phyloP scores from a whole-genome alignment of 169 alveolate species.

The Plasmodium fragile region DNA sequence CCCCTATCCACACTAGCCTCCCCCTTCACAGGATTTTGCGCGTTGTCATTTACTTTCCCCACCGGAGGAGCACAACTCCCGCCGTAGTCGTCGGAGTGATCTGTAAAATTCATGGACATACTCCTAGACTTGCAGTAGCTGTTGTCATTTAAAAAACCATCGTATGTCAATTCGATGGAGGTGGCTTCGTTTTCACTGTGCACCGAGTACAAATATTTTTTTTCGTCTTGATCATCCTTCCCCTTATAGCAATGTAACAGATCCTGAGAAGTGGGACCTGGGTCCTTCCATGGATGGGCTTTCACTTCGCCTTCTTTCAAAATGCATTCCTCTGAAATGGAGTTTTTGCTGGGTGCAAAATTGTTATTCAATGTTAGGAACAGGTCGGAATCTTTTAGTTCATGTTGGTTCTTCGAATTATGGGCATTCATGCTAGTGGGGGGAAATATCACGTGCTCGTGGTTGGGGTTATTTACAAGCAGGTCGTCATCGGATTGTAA shows the following conservation, averaged over 20 bases:
- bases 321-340: background rate
- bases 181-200: conserved; percentile 3
- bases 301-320: background rate
- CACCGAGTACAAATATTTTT: background rate
- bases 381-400: conserved; percentile 9
- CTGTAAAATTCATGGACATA: conserved; percentile 29
- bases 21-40: background rate
- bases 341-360: conserved; percentile 9
- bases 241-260: background rate
- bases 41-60: background rate
- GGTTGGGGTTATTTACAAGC: background rate
- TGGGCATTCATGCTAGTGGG: background rate
- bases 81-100: background rate
- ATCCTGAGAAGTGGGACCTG: background rate
- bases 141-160: conserved; percentile 15
- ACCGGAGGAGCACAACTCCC: background rate
- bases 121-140: conserved; percentile 18
- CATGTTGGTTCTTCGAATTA: background rate
- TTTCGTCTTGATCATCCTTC: background rate
- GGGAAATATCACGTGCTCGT: background rate
- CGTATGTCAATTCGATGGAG: conserved; percentile 27
- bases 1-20: background rate
- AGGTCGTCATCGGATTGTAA: background rate
- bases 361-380: conserved; percentile 20
- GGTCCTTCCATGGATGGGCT: background rate